These are phyloP conservation scores for Dioscorea cayenensis DNA, from an alignment of 116 monocot genomes.

Conservation along the genomic window DNA sequence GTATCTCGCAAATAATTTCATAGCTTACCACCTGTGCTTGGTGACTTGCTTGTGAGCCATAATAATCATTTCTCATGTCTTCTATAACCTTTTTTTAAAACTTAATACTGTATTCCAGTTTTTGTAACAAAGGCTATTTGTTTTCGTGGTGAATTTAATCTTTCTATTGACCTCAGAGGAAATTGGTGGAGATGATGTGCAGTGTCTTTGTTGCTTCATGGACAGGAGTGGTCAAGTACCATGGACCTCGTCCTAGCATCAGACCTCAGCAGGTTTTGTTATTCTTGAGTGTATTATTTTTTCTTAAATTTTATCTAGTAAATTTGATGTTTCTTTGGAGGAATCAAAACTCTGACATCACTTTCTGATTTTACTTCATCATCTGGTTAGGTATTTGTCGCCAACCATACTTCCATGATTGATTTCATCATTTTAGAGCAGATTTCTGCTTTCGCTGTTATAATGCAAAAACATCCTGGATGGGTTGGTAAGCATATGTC, in stretches of 20 bases:
- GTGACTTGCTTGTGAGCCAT: too few relatives aligned
- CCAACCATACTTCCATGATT: constrained; percentile 98
- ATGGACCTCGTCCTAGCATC: constrained; percentile 93
- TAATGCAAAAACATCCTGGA: constrained; percentile 99
- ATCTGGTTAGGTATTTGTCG: constrained; percentile 79
- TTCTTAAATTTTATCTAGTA: not conserved
- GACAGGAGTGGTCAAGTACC: constrained; percentile 96
- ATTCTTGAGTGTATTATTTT: not conserved
- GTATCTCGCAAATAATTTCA: too few relatives aligned
- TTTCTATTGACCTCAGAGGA: constrained; percentile 47
- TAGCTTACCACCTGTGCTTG: too few relatives aligned
- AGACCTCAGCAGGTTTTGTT: constrained; percentile 76
- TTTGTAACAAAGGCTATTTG: not conserved
- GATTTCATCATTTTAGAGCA: constrained; percentile 99
- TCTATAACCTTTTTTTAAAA: too few relatives aligned
- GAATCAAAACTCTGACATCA: too few relatives aligned
- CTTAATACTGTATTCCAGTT: too few relatives aligned
- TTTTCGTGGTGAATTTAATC: not conserved
- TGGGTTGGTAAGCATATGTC: constrained; percentile 79
- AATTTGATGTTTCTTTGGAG: too few relatives aligned
- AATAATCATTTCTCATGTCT: too few relatives aligned
- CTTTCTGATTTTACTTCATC: not conserved
- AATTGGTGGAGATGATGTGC: constrained; percentile 95
- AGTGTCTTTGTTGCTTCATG: constrained; percentile 98
- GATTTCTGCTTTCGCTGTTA: constrained; percentile 98